Evolutionary conservation across 2,329 filamentous ascomycete genomes (phyloP), one percentile per base, ranked within the genome.

Genomic region (Phialophora expanda): DNA sequence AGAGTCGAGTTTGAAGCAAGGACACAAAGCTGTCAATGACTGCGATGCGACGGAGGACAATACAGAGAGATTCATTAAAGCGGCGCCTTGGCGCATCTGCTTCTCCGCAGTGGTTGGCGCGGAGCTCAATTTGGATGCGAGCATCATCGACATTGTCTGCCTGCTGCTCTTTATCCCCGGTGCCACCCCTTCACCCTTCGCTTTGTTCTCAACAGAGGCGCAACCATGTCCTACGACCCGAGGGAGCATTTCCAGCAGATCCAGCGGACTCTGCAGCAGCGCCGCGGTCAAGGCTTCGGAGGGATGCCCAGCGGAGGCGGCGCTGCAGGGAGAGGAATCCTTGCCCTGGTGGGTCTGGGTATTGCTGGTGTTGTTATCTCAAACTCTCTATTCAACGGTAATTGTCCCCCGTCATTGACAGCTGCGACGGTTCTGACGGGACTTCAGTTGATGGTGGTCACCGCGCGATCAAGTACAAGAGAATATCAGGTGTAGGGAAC

Each of bases 391-490:
- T 90, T 89, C 80, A 90, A 90, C 82, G 87, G 87, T 89, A 78
- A 32, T 24, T 55, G 24, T 69, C 26, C 74, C 14, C 7, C 28
- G n/a, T 53, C 22, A n/a, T n/a, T 44, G 8, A 20, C 11, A 7
- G 9, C 6, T n/a, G 20, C 17, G 53, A 53, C 20, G 58, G 17
- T 65, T 56, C 66, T 71, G 34, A 59, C 69, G 46, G 9, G 17
- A 6, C 11, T 59, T 46, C 67, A 88, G 95, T 99, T 74, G 95
- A 99, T 77, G 95, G 95, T 89, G 95, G 95, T 82, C 95, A 98
- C 81, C 90, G 95, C 77, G 95, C 95, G 71, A 99, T 99, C 86
- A 99, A 99, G 81, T 99, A 99, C 83, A 93, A 90, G 74, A 90
- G 93, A 78, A 75, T 97, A 80, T 91, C 88, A 75, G 95, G 95